These are phyloP conservation scores for Plasmodium coatneyi DNA, from an alignment of 169 alveolate genomes.

Conservation along the genomic window DNA sequence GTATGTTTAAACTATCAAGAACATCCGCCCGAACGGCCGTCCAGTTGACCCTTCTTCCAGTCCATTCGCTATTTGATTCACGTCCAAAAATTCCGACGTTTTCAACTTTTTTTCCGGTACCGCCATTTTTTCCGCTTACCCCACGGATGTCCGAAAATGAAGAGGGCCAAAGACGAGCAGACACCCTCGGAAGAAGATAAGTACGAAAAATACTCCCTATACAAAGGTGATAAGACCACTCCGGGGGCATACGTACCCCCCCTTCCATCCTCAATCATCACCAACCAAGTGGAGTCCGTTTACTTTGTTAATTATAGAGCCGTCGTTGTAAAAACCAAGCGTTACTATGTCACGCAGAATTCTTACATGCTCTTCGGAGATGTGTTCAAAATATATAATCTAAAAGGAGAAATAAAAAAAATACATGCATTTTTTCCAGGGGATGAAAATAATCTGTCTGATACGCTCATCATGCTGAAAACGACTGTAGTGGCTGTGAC, in stretches of 20 bases:
- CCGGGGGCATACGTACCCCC: background rate
- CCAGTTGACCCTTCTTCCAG: background rate
- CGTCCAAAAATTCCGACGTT: background rate
- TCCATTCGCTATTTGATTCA: background rate
- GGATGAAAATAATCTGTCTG: slow-evolving; percentile 52
- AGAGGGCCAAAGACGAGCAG: slow-evolving; percentile 14
- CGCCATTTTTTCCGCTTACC: background rate
- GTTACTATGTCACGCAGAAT: slow-evolving; percentile 54
- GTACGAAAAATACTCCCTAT: background rate
- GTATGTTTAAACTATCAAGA: background rate
- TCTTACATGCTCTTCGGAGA: slow-evolving; percentile 63
- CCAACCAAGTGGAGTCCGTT: slow-evolving; percentile 23
- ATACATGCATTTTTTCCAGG: slow-evolving; percentile 68
- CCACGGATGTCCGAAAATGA: slow-evolving; percentile 6
- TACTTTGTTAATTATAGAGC: slow-evolving; percentile 66
- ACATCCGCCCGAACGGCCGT: background rate
- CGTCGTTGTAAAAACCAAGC: slow-evolving; percentile 51
- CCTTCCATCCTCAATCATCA: background rate
- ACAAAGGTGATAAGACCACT: slow-evolving; percentile 3
- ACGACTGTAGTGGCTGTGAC: slow-evolving; percentile 58
- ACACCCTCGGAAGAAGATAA: slow-evolving; percentile 35
- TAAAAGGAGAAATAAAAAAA: slow-evolving; percentile 66
- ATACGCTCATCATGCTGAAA: slow-evolving; percentile 52
- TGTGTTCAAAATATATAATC: slow-evolving; percentile 58
- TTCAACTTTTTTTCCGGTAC: background rate